Conservation (phyloP, 106 monocot genomes). For the Platanthera zijinensis region DNA sequence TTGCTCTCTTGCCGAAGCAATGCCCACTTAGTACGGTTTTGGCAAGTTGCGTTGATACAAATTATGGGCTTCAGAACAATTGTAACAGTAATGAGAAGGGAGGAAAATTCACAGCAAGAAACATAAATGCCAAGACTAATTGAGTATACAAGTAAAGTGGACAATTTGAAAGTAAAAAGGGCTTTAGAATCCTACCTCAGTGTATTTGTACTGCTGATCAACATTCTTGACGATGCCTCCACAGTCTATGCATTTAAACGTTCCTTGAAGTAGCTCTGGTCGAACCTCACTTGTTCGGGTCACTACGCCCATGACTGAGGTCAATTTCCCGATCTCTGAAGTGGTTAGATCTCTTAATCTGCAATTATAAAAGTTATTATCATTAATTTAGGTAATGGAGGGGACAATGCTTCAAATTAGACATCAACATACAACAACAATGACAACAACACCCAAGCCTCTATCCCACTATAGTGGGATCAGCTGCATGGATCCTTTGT, state of each 20-base stretch:
- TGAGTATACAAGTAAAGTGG: not conserved
- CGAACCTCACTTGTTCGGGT: slow-evolving; percentile 97
- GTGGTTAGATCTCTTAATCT: slow-evolving; percentile 92
- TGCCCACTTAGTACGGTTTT: slow-evolving; percentile 71
- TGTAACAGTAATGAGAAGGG: not conserved
- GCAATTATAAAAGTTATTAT: not conserved
- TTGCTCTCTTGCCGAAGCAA: slow-evolving; percentile 95
- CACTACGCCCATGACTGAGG: slow-evolving; percentile 94
- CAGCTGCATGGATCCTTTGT: too few relatives aligned
- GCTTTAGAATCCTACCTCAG: slow-evolving; percentile 42
- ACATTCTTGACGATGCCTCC: slow-evolving; percentile 66
- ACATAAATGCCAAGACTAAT: not conserved
- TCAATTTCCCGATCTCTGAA: slow-evolving; percentile 84
- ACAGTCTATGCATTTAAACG: slow-evolving; percentile 89
- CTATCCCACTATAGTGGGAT: too few relatives aligned
- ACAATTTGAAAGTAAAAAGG: too few relatives aligned
- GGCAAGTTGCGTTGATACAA: slow-evolving; percentile 78
- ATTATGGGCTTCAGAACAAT: slow-evolving; percentile 70
- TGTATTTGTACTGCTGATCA: slow-evolving; percentile 97
- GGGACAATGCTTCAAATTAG: not conserved
- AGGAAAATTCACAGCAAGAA: not conserved
- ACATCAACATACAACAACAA: too few relatives aligned
- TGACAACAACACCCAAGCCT: too few relatives aligned
- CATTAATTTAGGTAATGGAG: not conserved
- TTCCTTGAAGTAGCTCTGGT: slow-evolving; percentile 88